A percentile compares a stretch with the other conserved stretches of the same genome.
These are phyloP conservation scores for Ophiostoma quercus DNA, from an alignment of 2,329 filamentous ascomycete species.

Conservation along the genomic window DNA sequence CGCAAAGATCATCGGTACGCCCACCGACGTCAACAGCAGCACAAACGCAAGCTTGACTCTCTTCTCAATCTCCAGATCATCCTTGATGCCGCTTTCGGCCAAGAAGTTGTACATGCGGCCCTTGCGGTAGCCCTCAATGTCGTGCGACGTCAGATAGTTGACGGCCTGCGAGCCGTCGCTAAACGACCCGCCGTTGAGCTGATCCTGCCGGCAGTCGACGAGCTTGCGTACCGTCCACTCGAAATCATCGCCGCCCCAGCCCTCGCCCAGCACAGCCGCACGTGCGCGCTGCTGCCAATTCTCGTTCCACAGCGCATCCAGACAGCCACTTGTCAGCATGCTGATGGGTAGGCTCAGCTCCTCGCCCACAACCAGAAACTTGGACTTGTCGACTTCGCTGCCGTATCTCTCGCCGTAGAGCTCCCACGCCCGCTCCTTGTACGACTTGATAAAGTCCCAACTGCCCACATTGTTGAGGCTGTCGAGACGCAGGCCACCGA, in stretches of 20 bases:
- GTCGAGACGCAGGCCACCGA: conserved; percentile 30
- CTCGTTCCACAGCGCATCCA: conserved; percentile 31
- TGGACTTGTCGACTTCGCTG: conserved; percentile 23
- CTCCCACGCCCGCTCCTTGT: conserved; percentile 28
- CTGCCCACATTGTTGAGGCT: conserved; percentile 31
- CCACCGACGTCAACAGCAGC: conserved; percentile 30
- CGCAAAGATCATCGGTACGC: conserved; percentile 32
- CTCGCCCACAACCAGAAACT: conserved; percentile 30
- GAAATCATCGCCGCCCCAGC: conserved; percentile 26
- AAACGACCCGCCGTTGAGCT: conserved; percentile 23
- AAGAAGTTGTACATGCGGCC: conserved; percentile 30
- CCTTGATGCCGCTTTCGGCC: conserved; percentile 23
- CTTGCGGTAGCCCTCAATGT: conserved; percentile 31
- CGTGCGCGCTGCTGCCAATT: conserved; percentile 29
- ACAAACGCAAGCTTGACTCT: conserved; percentile 29
- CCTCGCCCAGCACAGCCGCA: conserved; percentile 27
- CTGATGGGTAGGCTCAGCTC: conserved; percentile 29
- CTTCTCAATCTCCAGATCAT: conserved; percentile 23
- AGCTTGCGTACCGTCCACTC: conserved; percentile 30
- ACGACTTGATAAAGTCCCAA: conserved; percentile 30
- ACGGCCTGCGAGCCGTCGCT: conserved; percentile 29
- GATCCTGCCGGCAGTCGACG: conserved; percentile 27
- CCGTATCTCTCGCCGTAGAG: conserved; percentile 25
- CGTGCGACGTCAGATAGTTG: conserved; percentile 31
- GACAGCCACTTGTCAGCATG: conserved; percentile 26